Conservation (phyloP, 73 alveolate species). For the Blepharisma japonicum region DNA sequence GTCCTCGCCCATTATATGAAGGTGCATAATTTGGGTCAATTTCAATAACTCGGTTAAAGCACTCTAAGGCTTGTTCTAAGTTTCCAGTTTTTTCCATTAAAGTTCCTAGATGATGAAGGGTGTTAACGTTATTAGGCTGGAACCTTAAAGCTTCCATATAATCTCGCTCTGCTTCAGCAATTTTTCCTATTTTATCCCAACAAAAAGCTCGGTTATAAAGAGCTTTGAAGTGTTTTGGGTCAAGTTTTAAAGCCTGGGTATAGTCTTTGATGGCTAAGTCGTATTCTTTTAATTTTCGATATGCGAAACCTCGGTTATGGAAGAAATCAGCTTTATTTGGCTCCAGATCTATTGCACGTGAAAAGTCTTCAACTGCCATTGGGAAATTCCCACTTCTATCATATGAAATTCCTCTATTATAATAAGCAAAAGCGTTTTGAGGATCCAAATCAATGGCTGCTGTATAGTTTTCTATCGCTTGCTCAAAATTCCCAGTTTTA, state of each 20-base stretch:
- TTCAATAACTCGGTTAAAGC: constrained; percentile 80
- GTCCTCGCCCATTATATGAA: constrained; percentile 95
- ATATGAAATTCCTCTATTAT: constrained; percentile 93
- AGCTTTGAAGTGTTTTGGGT: constrained; percentile 89
- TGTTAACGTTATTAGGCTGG: constrained; percentile 79
- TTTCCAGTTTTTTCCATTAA: constrained; percentile 86
- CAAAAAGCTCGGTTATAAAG: constrained; percentile 96
- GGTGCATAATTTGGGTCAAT: constrained; percentile 89
- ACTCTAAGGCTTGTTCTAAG: constrained; percentile 83
- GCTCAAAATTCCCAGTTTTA: constrained; percentile 88
- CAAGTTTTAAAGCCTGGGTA: constrained; percentile 80
- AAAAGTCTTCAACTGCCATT: constrained; percentile 87
- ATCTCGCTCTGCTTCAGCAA: constrained; percentile 93
- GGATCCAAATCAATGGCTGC: constrained; percentile 90
- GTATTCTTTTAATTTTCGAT: constrained; percentile 83
- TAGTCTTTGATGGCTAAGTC: constrained; percentile 89
- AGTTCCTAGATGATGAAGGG: constrained; percentile 92
- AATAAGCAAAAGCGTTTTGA: constrained; percentile 91
- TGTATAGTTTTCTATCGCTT: constrained; percentile 89
- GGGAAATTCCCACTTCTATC: constrained; percentile 93
- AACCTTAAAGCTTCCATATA: constrained; percentile 61
- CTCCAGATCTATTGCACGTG: constrained; percentile 88
- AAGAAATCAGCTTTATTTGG: constrained; percentile 96
- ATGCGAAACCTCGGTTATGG: constrained; percentile 96
- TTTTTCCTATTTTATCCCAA: constrained; percentile 89